Base-by-base conservation (phyloP, 371 early-diverging fungal species). In the Mortierella sp. region DNA sequence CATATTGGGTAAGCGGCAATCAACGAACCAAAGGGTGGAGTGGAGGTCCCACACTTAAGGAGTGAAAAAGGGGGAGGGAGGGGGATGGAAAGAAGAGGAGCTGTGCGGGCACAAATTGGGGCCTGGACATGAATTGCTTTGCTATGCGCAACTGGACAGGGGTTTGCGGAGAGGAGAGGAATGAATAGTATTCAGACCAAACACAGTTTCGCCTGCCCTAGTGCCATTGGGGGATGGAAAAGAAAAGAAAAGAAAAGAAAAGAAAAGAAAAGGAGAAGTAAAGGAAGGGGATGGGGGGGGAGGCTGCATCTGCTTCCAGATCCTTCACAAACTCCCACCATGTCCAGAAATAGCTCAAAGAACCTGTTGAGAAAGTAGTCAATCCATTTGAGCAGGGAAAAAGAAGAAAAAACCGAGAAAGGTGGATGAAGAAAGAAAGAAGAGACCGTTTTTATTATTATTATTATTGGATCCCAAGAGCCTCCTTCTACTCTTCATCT, bases 401-500 rank as follows among this genome's bases (percentile, higher is more conserved):
- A 62, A 30, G 51, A 29, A 51, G 11, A 61, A 26, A 52, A 63
- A 43, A n/a, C n/a, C 9, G 37, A 29, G 1, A 50, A 62, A 28
- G 46, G 43, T 51, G 19, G 51, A 29, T 26, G 4, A 61, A 26
- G 44, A 56, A 45, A 56, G 25, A 29, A 44, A 19, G 37, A 45
- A 19, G n/a, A 23, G 21, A 5, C n/a, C n/a, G 9, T 4, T 43
- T 45, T 19, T 52, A 16, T 7, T 52, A 7, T 11, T 14, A 23
- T 28, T 55, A 25, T 63, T 63, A n/a, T 25, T 25, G 23, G 66
- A 61, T 1, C 64, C 72, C 57, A 37, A 3, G 37, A 37, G 37
- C 37, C 9, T 72, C 72, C 11, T 72, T 67, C 72, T 67, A 72
- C 53, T 72, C 72, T 1, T 72, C 66, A 47, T 72, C 37, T 5